These are phyloP conservation scores for Sphaerobolus stellatus DNA, from an alignment of 1,284 basidiomycete species.

Conservation along the genomic window DNA sequence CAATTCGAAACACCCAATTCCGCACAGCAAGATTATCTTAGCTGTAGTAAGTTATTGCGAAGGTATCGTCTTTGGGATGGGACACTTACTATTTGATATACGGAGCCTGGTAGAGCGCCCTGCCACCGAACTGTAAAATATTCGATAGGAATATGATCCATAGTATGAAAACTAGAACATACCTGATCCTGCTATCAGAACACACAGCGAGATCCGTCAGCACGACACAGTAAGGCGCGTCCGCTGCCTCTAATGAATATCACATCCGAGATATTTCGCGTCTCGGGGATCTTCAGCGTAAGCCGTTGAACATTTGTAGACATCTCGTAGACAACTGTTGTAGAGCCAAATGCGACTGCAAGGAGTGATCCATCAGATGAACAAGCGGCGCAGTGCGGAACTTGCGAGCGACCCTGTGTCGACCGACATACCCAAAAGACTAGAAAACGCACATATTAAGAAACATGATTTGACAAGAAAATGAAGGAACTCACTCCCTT, in stretches of 20 bases:
- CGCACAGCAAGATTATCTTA: slow-evolving; percentile 28
- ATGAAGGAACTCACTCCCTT: slow-evolving; percentile 47
- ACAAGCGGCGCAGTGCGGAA: slow-evolving; percentile 70
- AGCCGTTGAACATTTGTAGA: slow-evolving; percentile 64
- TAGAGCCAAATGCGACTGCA: slow-evolving; percentile 68
- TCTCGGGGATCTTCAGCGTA: slow-evolving; percentile 61
- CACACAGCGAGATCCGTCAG: slow-evolving; percentile 68
- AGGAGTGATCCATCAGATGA: slow-evolving; percentile 87
- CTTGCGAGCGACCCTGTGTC: slow-evolving; percentile 61
- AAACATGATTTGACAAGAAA: slow-evolving; percentile 6
- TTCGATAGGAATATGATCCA: background rate
- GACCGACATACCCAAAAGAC: slow-evolving; percentile 80
- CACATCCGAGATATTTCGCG: slow-evolving; percentile 41
- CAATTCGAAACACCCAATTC: too few species aligned
- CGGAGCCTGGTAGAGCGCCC: slow-evolving; percentile 37
- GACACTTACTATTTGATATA: slow-evolving; percentile 44
- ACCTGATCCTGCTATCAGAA: slow-evolving; percentile 74
- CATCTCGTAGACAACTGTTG: slow-evolving; percentile 80
- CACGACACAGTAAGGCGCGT: slow-evolving; percentile 62
- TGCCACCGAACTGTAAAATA: slow-evolving; percentile 59
- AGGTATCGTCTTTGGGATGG: slow-evolving; percentile 56
- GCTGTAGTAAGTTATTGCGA: slow-evolving; percentile 53
- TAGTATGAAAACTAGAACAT: slow-evolving; percentile 1
- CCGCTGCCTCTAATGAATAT: slow-evolving; percentile 64
- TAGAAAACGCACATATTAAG: slow-evolving; percentile 31